Evolutionary conservation across 495 filamentous ascomycete genomes (phyloP).

Genomic region (Achaetomiella virescens): DNA sequence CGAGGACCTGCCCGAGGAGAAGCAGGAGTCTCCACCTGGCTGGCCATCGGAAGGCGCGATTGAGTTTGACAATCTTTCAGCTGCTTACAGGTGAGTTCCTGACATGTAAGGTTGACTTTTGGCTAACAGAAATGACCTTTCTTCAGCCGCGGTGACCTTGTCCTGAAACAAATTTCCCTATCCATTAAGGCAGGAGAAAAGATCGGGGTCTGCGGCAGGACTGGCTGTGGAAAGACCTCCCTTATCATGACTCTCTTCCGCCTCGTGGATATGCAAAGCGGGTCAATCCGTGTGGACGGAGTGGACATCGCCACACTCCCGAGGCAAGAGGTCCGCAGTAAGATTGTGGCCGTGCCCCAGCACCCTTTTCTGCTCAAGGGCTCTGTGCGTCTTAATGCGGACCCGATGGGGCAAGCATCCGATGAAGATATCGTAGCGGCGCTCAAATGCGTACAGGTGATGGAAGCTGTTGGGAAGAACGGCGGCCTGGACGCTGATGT

Average conservation of each 20-base stretch:
- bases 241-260: constrained; percentile 34
- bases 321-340: constrained; percentile 26
- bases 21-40: constrained; percentile 18
- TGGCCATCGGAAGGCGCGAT: constrained; percentile 35
- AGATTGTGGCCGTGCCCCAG: constrained; percentile 42
- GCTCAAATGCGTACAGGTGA: constrained; percentile 34
- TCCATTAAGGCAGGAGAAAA: constrained; percentile 36
- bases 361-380: constrained; percentile 41
- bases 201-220: constrained; percentile 30
- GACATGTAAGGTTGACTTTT: constrained; percentile 1
- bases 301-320: constrained; percentile 32
- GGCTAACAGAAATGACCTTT: not conserved
- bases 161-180: constrained; percentile 31
- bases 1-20: constrained; percentile 27
- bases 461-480: constrained; percentile 32
- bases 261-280: constrained; percentile 26
- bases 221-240: constrained; percentile 39
- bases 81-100: constrained; percentile 23
- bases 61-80: constrained; percentile 34
- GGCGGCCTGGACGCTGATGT: constrained; percentile 39
- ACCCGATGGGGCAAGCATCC: constrained; percentile 31
- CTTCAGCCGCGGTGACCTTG: constrained; percentile 17
- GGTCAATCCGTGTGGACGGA: constrained; percentile 33
- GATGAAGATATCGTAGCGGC: constrained; percentile 35
- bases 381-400: constrained; percentile 41